Conservation (phyloP, 2,329 filamentous ascomycete genomes). For the Onygenales sp. region DNA sequence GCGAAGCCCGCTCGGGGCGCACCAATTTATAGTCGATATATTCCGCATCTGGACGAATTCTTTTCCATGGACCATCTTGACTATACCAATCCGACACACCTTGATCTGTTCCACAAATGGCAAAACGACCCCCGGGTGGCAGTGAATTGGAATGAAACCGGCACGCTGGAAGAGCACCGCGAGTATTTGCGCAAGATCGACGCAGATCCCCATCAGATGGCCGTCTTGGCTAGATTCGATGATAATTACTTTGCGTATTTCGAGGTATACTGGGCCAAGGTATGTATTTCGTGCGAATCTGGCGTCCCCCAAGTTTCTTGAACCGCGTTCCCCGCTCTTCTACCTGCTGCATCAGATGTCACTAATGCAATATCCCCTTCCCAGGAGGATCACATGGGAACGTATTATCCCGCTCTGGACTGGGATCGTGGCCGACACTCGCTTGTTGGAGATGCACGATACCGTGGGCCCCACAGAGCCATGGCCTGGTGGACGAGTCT, state of each 20-base stretch:
- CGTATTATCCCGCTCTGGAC: slow-evolving; percentile 46
- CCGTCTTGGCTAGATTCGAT: slow-evolving; percentile 62
- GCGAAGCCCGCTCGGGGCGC: slow-evolving; percentile 62
- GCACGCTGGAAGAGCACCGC: slow-evolving; percentile 63
- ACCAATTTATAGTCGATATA: slow-evolving; percentile 67
- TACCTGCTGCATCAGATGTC: neutral
- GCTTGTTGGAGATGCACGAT: slow-evolving; percentile 47
- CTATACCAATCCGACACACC: slow-evolving; percentile 53
- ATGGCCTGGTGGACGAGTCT: slow-evolving; percentile 49
- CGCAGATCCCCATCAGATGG: slow-evolving; percentile 61
- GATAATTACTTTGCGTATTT: slow-evolving; percentile 66
- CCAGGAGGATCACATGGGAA: slow-evolving; percentile 51
- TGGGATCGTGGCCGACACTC: slow-evolving; percentile 54
- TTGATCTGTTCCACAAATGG: slow-evolving; percentile 66
- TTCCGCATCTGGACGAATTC: slow-evolving; percentile 64
- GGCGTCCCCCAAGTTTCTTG: neutral
- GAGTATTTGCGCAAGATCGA: slow-evolving; percentile 61
- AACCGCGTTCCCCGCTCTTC: slow-evolving; percentile 5
- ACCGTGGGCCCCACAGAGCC: slow-evolving; percentile 47
- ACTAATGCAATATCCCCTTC: neutral
- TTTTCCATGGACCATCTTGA: slow-evolving; percentile 72
- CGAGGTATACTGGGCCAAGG: slow-evolving; percentile 70
- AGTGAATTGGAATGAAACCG: slow-evolving; percentile 70
- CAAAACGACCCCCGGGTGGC: slow-evolving; percentile 77
- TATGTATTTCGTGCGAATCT: slow-evolving; percentile 20